Conservation (phyloP, 495 filamentous ascomycete genomes). For the Annulohypoxylon stygium region DNA sequence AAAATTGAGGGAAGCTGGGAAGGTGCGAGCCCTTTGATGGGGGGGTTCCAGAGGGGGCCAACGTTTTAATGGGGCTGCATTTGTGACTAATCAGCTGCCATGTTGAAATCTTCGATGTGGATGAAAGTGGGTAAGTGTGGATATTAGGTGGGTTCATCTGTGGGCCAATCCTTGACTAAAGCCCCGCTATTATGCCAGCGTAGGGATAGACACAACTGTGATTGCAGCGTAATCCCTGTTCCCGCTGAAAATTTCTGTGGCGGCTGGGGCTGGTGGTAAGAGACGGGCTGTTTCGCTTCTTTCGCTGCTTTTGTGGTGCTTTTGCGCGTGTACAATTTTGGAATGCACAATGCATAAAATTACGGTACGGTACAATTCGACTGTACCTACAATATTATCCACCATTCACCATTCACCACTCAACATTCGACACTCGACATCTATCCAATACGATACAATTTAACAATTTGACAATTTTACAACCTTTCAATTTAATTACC, state of each 20-base stretch:
- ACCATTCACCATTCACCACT: too few relatives aligned
- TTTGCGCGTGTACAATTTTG: background rate
- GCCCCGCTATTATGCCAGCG: constrained; percentile 39
- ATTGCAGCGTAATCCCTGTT: constrained; percentile 26
- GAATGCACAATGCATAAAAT: background rate
- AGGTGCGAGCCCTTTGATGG: constrained; percentile 27
- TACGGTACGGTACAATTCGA: background rate
- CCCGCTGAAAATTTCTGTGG: constrained; percentile 39
- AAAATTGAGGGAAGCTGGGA: constrained; percentile 45
- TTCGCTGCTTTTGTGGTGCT: constrained; percentile 21
- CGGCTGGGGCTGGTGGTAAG: constrained; percentile 43
- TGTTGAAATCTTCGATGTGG: constrained; percentile 51
- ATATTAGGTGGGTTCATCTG: background rate
- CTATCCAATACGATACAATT: too few relatives aligned
- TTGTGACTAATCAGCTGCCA: constrained; percentile 54
- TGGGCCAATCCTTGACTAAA: background rate
- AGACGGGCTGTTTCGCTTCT: constrained; percentile 17
- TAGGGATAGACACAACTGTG: constrained; percentile 38
- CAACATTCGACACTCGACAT: too few relatives aligned
- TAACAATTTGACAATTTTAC: background rate
- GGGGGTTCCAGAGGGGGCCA: constrained; percentile 43
- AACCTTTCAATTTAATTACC: constrained; percentile 5
- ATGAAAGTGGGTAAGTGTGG: constrained; percentile 9
- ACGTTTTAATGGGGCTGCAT: constrained; percentile 52
- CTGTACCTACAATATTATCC: background rate